A percentile compares a stretch with the other conserved stretches of the same genome.
Evolutionary conservation across 2,329 filamentous ascomycete genomes (phyloP).

Genomic region (Epichloe glyceriae): DNA sequence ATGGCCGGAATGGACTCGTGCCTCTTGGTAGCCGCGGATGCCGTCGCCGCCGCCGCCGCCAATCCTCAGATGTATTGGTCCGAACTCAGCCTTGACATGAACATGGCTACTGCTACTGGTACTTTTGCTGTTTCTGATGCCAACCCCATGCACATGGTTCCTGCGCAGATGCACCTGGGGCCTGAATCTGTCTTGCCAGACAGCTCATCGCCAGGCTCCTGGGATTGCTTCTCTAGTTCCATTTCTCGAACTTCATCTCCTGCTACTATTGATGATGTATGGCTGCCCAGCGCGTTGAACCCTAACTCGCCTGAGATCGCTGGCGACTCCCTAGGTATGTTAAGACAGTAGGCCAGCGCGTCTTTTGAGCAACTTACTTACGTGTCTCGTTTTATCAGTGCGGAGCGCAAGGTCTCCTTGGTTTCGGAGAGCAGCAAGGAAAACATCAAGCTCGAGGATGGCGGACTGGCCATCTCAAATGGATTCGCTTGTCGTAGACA

Average conservation of each 20-base stretch:
- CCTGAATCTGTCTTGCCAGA: constrained; percentile 35
- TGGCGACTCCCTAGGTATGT: constrained; percentile 43
- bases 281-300: constrained; percentile 22
- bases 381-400: constrained; percentile 15
- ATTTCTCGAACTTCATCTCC: constrained; percentile 40
- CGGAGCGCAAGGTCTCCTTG: constrained; percentile 19
- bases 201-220: constrained; percentile 38
- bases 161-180: constrained; percentile 41
- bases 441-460: constrained; percentile 18
- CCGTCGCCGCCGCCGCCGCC: constrained; percentile 28
- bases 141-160: constrained; percentile 39
- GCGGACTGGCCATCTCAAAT: constrained; percentile 16
- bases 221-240: constrained; percentile 39
- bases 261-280: constrained; percentile 35
- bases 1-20: constrained; percentile 38
- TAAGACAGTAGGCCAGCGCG: constrained; percentile 5
- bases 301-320: constrained; percentile 34
- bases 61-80: constrained; percentile 39
- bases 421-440: constrained; percentile 16
- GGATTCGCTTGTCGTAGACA: constrained; percentile 33
- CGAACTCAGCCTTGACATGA: constrained; percentile 31
- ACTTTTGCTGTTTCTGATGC: constrained; percentile 30
- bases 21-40: constrained; percentile 36
- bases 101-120: constrained; percentile 29
- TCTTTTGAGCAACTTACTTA: constrained; percentile 1